A percentile compares a stretch with the other conserved stretches of the same genome.
Evolutionary conservation across 768 basidiomycete species (phyloP).

Genomic region (Mycena crocata): DNA sequence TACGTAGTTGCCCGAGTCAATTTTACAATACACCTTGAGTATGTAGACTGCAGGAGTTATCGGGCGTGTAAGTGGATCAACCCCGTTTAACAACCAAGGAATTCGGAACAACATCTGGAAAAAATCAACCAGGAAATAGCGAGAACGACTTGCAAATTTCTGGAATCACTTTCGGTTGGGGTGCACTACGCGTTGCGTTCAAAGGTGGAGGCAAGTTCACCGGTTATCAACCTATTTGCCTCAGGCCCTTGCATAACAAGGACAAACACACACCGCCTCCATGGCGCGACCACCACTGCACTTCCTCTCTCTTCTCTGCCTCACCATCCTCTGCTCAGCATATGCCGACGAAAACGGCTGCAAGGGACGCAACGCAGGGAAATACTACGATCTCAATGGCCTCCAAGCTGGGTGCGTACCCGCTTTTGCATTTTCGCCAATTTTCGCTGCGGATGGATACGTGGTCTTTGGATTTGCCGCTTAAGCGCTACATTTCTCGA

Average conservation of each 20-base stretch:
- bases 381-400: slow-evolving; percentile 75
- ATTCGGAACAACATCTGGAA: too few species aligned
- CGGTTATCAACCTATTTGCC: too few species aligned
- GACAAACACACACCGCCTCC: not conserved
- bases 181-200: too few species aligned
- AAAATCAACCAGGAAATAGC: too few species aligned
- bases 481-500: slow-evolving; percentile 18
- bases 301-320: not conserved
- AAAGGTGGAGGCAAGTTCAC: too few species aligned
- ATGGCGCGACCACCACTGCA: slow-evolving; percentile 20
- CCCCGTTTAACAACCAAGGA: too few species aligned
- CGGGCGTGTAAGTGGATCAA: too few species aligned
- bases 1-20: too few species aligned
- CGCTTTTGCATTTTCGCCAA: not conserved
- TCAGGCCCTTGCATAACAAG: not conserved
- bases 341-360: slow-evolving; percentile 65
- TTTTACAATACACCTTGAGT: too few species aligned
- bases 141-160: too few species aligned
- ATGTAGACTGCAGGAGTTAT: too few species aligned
- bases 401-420: slow-evolving; percentile 65
- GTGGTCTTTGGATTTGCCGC: slow-evolving; percentile 14
- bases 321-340: not conserved
- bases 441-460: slow-evolving; percentile 22
- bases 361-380: slow-evolving; percentile 64
- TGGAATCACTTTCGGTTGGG: too few species aligned